These are phyloP conservation scores for Xylariaceae sp. DNA, from an alignment of 2,329 filamentous ascomycete species.

Conservation along the genomic window DNA sequence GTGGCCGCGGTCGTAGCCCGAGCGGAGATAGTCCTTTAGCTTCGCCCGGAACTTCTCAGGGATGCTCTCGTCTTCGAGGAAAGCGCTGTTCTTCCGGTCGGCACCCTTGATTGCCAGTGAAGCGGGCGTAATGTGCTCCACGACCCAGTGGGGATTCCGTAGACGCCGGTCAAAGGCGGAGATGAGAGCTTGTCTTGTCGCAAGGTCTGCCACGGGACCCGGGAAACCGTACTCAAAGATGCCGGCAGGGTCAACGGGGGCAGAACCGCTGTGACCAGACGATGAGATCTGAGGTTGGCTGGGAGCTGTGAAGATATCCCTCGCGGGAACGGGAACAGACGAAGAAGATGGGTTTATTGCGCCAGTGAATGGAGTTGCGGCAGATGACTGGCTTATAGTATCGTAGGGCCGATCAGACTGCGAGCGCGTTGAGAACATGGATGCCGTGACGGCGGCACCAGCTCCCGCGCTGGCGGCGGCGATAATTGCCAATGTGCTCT, in stretches of 20 bases:
- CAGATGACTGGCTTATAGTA: conserved; percentile 36
- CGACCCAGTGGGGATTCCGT: conserved; percentile 90
- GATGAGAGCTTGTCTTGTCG: conserved; percentile 68
- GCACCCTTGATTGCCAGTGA: conserved; percentile 71
- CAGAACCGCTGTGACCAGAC: conserved; percentile 20
- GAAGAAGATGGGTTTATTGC: conserved; percentile 33
- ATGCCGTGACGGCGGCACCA: conserved; percentile 67
- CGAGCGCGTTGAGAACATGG: conserved; percentile 57
- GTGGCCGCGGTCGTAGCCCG: conserved; percentile 91
- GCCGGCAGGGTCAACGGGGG: conserved; percentile 65
- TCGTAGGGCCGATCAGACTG: conserved; percentile 34
- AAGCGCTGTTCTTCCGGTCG: conserved; percentile 78
- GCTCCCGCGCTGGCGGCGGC: conserved; percentile 71
- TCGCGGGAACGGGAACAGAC: conserved; percentile 48
- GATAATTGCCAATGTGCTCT: conserved; percentile 68
- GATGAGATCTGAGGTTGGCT: conserved; percentile 30
- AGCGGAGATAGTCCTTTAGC: conserved; percentile 90
- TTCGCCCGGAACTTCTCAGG: conserved; percentile 84
- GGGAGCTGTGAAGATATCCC: conserved; percentile 46
- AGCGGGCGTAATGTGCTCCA: conserved; percentile 89
- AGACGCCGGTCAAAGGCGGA: conserved; percentile 87
- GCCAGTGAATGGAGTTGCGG: conserved; percentile 31
- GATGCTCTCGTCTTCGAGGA: conserved; percentile 74
- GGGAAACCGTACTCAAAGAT: conserved; percentile 88
- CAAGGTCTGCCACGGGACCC: conserved; percentile 79